Evolutionary conservation across 306 rosid species (phyloP).

Genomic region (Oxytropis ochrocephala): DNA sequence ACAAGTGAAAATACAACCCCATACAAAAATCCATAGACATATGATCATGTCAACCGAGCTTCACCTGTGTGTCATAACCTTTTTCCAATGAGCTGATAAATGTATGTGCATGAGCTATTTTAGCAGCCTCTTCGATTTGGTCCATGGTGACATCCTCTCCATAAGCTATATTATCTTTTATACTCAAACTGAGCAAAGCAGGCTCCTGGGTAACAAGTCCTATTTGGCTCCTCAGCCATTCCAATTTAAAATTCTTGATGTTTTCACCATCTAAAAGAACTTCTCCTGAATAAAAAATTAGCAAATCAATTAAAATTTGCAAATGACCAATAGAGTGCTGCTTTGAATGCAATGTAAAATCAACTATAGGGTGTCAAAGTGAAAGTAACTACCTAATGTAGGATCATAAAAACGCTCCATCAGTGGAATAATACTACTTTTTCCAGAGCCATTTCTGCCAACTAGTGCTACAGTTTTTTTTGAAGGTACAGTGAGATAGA

Average conservation of each 20-base stretch:
- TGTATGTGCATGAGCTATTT: conserved; percentile 96
- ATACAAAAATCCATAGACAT: not conserved
- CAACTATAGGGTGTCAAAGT: not conserved
- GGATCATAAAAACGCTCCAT: conserved; percentile 99
- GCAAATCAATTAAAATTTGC: conserved; percentile 21
- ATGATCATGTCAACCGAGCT: conserved; percentile 12
- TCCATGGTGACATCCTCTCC: conserved; percentile 85
- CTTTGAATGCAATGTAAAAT: conserved; percentile 15
- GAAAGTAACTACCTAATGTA: conserved; percentile 61
- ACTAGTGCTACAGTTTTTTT: conserved; percentile 98
- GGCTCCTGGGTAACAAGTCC: conserved; percentile 99
- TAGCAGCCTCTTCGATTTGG: conserved; percentile 99
- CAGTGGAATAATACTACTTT: conserved; percentile 95
- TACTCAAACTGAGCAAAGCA: conserved; percentile 94
- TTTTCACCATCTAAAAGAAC: conserved; percentile 98
- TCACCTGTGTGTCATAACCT: conserved; percentile 89
- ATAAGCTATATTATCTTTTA: conserved; percentile 94
- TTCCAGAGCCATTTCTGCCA: conserved; percentile 98
- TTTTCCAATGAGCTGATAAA: conserved; percentile 81
- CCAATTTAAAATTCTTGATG: conserved; percentile 79
- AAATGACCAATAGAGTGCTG: conserved; percentile 7
- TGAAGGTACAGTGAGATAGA: conserved; percentile 91
- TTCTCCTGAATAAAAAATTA: conserved; percentile 73
- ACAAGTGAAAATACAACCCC: not conserved
- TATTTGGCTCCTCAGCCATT: conserved; percentile 96